A percentile compares a stretch with the other conserved stretches of the same genome.
Evolutionary conservation across 169 alveolate genomes (phyloP).

Genomic region (Plasmodium cynomolgi): DNA sequence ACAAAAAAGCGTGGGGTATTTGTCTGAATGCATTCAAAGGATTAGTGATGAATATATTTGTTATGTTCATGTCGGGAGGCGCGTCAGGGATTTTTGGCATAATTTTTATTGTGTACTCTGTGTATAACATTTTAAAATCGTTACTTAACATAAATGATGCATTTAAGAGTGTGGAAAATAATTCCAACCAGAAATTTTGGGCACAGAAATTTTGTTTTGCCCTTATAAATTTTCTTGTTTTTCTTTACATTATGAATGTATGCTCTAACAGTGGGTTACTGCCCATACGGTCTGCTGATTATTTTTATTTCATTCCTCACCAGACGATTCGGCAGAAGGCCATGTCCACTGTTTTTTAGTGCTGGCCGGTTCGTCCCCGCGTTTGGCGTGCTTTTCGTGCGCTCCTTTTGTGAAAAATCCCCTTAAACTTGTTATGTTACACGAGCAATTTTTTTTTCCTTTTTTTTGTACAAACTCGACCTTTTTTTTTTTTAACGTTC

Average conservation of each 20-base stretch:
- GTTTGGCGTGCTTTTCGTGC: not conserved
- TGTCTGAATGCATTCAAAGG: slow-evolving; percentile 69
- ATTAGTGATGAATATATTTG: slow-evolving; percentile 62
- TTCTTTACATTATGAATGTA: slow-evolving; percentile 55
- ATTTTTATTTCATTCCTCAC: slow-evolving; percentile 68
- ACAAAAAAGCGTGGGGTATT: slow-evolving; percentile 49
- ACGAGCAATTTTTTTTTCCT: not conserved
- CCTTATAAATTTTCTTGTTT: slow-evolving; percentile 25
- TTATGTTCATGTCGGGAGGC: slow-evolving; percentile 74
- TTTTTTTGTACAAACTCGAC: not conserved
- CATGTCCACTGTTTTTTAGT: slow-evolving; percentile 23
- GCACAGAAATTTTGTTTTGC: slow-evolving; percentile 52
- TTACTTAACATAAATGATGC: slow-evolving; percentile 67
- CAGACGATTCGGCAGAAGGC: slow-evolving; percentile 60
- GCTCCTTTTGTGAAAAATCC: not conserved
- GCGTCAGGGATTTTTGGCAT: slow-evolving; percentile 74
- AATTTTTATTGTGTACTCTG: slow-evolving; percentile 60
- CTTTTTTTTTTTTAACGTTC: not conserved
- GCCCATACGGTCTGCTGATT: slow-evolving; percentile 65
- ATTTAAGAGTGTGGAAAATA: slow-evolving; percentile 44
- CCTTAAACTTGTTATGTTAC: not conserved
- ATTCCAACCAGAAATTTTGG: slow-evolving; percentile 36
- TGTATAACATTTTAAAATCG: slow-evolving; percentile 58
- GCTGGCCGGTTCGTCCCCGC: not conserved
- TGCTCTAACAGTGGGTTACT: slow-evolving; percentile 66